Conservation (phyloP, 129 eudicot species). For the Sambucus nigra region DNA sequence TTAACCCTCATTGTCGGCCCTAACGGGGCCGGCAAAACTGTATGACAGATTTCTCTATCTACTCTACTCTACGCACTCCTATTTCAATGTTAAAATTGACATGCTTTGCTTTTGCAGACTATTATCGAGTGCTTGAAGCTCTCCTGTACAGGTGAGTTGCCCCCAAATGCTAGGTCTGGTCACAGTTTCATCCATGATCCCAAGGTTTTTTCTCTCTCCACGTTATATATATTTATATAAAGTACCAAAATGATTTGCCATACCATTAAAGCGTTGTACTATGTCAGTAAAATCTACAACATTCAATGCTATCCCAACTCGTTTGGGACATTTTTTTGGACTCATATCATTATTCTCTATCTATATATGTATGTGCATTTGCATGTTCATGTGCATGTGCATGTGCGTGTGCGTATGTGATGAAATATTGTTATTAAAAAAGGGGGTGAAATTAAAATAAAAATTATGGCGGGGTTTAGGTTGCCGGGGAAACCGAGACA, state of each 20-base stretch:
- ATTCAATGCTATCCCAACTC: too few relatives aligned
- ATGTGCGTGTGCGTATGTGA: constrained; percentile 7
- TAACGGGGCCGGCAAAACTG: constrained; percentile 96
- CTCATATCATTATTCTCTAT: too few relatives aligned
- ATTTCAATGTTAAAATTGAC: too few relatives aligned
- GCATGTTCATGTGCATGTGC: too few relatives aligned
- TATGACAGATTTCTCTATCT: constrained; percentile 10
- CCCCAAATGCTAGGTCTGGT: constrained; percentile 93
- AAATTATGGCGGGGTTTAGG: constrained; percentile 47
- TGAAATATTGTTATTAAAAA: not conserved
- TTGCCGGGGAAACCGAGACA: constrained; percentile 96
- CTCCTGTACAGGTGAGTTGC: constrained; percentile 90
- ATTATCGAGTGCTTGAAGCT: constrained; percentile 93
- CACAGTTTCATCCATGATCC: constrained; percentile 95
- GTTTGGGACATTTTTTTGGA: too few relatives aligned
- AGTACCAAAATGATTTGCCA: too few relatives aligned
- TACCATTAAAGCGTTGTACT: too few relatives aligned
- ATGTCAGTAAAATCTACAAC: too few relatives aligned
- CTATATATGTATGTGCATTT: too few relatives aligned
- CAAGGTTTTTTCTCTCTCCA: constrained; percentile 37
- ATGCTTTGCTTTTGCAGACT: constrained; percentile 43
- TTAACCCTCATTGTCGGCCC: constrained; percentile 89
- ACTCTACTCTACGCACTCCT: too few relatives aligned
- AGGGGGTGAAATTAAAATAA: not conserved
- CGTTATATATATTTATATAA: too few relatives aligned